These are phyloP conservation scores for Aspergillus kassunensis DNA, from an alignment of 495 filamentous ascomycete genomes.

Conservation along the genomic window DNA sequence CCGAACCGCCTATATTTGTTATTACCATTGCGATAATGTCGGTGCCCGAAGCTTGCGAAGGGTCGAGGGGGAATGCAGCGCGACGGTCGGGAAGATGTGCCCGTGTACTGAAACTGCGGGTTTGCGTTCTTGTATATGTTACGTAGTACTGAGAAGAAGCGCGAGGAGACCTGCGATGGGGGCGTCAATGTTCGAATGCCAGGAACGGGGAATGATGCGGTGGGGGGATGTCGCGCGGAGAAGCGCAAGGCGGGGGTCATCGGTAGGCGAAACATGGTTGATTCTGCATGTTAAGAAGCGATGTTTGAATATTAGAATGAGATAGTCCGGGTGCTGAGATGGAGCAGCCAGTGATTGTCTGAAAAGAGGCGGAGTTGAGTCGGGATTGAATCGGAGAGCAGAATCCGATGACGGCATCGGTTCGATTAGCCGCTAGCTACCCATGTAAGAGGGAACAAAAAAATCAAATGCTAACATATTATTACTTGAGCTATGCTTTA, in stretches of 20 bases:
- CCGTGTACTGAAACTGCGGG: not conserved
- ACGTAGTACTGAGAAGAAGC: not conserved
- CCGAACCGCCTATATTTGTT: constrained; percentile 34
- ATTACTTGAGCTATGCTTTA: too few species aligned
- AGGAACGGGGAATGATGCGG: not conserved
- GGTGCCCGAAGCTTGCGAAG: constrained; percentile 19
- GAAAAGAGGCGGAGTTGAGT: not conserved
- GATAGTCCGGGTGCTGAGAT: not conserved
- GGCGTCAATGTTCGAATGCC: constrained; percentile 2
- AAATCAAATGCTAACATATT: too few species aligned
- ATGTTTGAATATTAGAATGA: not conserved
- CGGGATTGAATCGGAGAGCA: too few species aligned
- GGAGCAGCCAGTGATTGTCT: not conserved
- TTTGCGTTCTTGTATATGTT: not conserved
- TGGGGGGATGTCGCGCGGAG: not conserved
- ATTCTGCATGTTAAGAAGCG: constrained; percentile 5
- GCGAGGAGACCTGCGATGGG: constrained; percentile 1
- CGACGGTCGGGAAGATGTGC: constrained; percentile 6
- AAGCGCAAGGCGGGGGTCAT: constrained; percentile 9
- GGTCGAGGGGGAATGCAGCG: constrained; percentile 1
- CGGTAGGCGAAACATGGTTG: constrained; percentile 15
- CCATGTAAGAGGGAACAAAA: too few species aligned
- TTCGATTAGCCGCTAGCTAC: too few species aligned
- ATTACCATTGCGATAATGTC: constrained; percentile 10
- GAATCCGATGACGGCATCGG: too few species aligned